phyloP scores from a whole-genome alignment of 139 green algal genomes.

The Auxenochlorella protothecoides region DNA sequence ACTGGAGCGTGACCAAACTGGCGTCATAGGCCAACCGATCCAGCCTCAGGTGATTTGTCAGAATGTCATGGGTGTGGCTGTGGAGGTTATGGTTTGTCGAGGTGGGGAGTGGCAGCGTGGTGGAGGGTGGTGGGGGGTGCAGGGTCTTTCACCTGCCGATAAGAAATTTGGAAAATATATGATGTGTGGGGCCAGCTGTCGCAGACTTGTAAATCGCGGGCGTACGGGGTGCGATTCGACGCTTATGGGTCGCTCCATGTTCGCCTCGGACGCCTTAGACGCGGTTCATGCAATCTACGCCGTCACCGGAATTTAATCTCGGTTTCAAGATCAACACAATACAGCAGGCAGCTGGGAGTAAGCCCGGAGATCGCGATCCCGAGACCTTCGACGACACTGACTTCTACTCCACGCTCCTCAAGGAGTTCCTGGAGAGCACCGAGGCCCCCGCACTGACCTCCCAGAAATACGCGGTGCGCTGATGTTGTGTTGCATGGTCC shows the following conservation, averaged over 20 bases:
- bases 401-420: slow-evolving; percentile 87
- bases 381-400: slow-evolving; percentile 86
- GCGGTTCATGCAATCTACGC: no score
- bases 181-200: not conserved
- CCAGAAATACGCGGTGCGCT: not conserved
- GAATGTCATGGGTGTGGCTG: no score
- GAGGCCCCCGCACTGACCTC: not conserved
- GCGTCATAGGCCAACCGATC: not conserved
- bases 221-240: not conserved
- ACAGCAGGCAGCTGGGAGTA: no score
- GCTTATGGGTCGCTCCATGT: not conserved
- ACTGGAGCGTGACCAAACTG: not conserved
- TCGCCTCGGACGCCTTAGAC: no score
- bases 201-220: no score
- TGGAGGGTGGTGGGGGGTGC: not conserved
- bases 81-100: not conserved
- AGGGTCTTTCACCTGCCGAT: slow-evolving; percentile 19
- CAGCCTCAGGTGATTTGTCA: not conserved
- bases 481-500: not conserved
- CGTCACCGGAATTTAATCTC: no score
- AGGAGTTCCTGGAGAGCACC: slow-evolving; percentile 72
- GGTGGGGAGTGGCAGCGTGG: not conserved
- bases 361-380: slow-evolving; percentile 13
- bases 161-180: slow-evolving; percentile 26
- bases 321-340: no score